Evolutionary conservation across 257 asterid genomes (phyloP), one percentile per base, ranked within the genome.

Genomic region (Ehretia macrophylla): DNA sequence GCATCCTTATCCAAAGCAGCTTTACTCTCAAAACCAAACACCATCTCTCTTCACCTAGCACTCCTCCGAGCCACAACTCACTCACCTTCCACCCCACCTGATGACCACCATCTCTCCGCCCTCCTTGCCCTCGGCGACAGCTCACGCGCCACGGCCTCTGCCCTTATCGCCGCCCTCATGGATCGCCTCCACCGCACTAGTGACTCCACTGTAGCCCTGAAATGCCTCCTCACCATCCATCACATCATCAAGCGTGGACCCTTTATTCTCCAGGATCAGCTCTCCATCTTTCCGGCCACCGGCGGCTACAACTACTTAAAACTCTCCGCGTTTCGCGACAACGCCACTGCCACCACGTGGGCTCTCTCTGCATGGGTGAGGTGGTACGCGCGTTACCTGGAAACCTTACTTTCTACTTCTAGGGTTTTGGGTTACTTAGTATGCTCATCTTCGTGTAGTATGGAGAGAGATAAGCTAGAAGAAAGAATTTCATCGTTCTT

Each of bases 181-280:
- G 90, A 77, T 84, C 95, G 96, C 63, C 84, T 90, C 46, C 90
- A 72, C 74, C 80, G 81, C 78, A 90, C 97, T 50, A 54, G 83
- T 0, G 71, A 83, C 79, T 77, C 79, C 68, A 72, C 64, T 5
- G 97, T 90, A 4, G 88, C 97, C 42, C 77, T 85, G 11, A 90
- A 90, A 58, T 84, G 96, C 50, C 95, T 86, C 51, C 51, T 86
- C 11, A 45, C 72, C 46, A 59, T 87, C 75, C 98, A 90, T 80
- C 64, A 77, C 70, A 64, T 87, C 56, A 66, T 90, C 55, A 75
- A 79, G 17, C 87, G 88, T 5, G 98, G 98, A 5, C 87, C 98
- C 72, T 90, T 90, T 38, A 87, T 90, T 45, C 82, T 90, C 20
- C 98, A 83, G 23, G 98, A 90, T 32, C 98, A 87, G 74, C 87